Evolutionary conservation across 31 red algal genomes (phyloP).

Genomic region (Odonthalia washingtoniensis): DNA sequence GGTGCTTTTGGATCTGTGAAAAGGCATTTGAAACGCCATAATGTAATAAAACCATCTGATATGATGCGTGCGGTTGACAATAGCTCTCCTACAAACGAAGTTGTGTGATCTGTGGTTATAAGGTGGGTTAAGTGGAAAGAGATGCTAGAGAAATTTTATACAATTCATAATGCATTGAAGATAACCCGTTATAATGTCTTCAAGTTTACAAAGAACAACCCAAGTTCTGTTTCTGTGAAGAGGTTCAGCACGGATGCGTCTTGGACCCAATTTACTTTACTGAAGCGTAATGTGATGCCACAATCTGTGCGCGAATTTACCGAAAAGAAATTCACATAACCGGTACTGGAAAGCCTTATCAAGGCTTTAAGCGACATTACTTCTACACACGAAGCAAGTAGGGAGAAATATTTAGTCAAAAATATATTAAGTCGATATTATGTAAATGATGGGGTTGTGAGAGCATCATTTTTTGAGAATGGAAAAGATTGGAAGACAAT

Average conservation of each 20-base stretch:
- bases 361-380: slow-evolving; percentile 18
- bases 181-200: slow-evolving; percentile 51
- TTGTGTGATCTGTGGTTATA: slow-evolving; percentile 27
- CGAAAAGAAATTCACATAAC: not conserved
- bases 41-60: not conserved
- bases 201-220: slow-evolving; percentile 20
- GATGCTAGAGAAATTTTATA: slow-evolving; percentile 14
- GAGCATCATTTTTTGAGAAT: slow-evolving; percentile 31
- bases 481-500: not conserved
- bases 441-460: not conserved
- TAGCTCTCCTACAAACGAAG: slow-evolving; percentile 19
- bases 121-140: slow-evolving; percentile 47
- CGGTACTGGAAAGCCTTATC: not conserved
- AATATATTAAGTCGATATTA: slow-evolving; percentile 46
- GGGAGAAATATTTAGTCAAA: slow-evolving; percentile 40
- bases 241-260: slow-evolving; percentile 14
- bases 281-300: slow-evolving; percentile 11
- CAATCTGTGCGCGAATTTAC: not conserved
- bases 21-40: not conserved
- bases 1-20: slow-evolving; percentile 32
- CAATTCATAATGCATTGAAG: slow-evolving; percentile 24
- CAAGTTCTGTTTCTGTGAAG: slow-evolving; percentile 11
- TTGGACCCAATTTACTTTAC: slow-evolving; percentile 14
- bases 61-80: slow-evolving; percentile 38
- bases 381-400: slow-evolving; percentile 44